Evolutionary conservation across 495 filamentous ascomycete species (phyloP), one percentile per base, ranked within the genome.

Genomic region (Podospora pseudocomata): DNA sequence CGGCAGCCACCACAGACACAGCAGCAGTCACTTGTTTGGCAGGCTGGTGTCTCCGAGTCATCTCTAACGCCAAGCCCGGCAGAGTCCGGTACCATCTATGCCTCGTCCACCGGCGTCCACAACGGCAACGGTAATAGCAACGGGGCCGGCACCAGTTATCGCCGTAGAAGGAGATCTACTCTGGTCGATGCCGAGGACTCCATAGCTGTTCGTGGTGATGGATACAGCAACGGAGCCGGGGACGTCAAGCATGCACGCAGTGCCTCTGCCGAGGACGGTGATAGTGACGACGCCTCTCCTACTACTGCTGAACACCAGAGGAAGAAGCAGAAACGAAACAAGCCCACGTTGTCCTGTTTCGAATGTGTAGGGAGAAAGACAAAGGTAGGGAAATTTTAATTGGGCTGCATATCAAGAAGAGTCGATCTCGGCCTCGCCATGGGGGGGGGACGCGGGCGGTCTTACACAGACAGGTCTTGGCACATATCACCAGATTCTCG

Each of bases 281-380:
- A 74, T 34, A 74, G 74, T 60, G 72, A 65, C 68, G 76, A 68
- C 58, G 73, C 76, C 56, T 78, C 72, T 53, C 78, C 77, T 26
- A 73, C 77, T 26, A 73, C 73, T 44, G 67, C 74, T 23, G 82
- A 80, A 56, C 81, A 79, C 6, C 64, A 72, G 3, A 83, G 77
- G 76, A 89, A 89, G 77, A 90, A 88, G 76, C 89, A 90, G 76
- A 91, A 89, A 75, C 81, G 89, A 27, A 92, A 92, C 77, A 92
- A 92, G 73, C 89, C 89, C 4, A 92, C 89, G 1, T 72, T 92
- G 55, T 90, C 88, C 55, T 92, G 89, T 73, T 82, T 86, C 65
- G 88, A 90, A 70, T 92, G 90, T 74, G 89, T 91, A 44, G 87
- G 88, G 76, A 81, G 87, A 64, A 90, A 91, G 77, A 90, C 87